Base-by-base conservation (phyloP, 2,329 filamentous ascomycete genomes). In the Sclerotinia trifoliorum region DNA sequence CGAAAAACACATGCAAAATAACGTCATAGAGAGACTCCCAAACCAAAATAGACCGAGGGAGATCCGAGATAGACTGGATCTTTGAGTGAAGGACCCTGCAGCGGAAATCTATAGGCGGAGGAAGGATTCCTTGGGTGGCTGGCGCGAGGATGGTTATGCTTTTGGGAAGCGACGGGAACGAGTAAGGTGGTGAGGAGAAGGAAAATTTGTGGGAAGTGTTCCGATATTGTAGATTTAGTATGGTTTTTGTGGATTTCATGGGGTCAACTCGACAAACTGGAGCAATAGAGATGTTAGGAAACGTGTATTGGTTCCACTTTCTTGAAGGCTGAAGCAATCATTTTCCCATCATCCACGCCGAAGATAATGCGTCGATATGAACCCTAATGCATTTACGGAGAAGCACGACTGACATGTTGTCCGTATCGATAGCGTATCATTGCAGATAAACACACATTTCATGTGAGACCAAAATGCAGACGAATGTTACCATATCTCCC, bases 11-110 rank as follows among this genome's bases (percentile, higher is more conserved):
- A 67, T 35, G 56, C 65, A 67, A 32, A 17, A 54, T 48, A 67
- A 67, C 65, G 65, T 67, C 57, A 63, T 55, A 19, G 15, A 42
- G 19, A 15, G 48, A 19, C n/a, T 48, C 10, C 21, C 17, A 55
- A 2, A 39, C 57, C 49, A 67, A 67, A 49, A 63, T 63, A 54
- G 48, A 67, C 65, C 65, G 65, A 67, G 48, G 57, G 49, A 67
- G 39, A 63, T 67, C 57, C 57, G 49, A 63, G 39, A 54, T 24
- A 62, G 65, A 67, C 54, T 26, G 65, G 35, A 67, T 52, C 56
- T 44, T 35, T 44, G 62, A 11, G 39, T 42, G 13, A 63, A 62
- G 52, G 65, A 39, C 65, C 65, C 57, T 67, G 65, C 65, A 63
- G 57, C 65, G 65, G 65, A 49, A 62, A 63, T 15, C 46, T 48